Conservation (phyloP, 2,329 filamentous ascomycete genomes). For the Tolypocladium tropicale region DNA sequence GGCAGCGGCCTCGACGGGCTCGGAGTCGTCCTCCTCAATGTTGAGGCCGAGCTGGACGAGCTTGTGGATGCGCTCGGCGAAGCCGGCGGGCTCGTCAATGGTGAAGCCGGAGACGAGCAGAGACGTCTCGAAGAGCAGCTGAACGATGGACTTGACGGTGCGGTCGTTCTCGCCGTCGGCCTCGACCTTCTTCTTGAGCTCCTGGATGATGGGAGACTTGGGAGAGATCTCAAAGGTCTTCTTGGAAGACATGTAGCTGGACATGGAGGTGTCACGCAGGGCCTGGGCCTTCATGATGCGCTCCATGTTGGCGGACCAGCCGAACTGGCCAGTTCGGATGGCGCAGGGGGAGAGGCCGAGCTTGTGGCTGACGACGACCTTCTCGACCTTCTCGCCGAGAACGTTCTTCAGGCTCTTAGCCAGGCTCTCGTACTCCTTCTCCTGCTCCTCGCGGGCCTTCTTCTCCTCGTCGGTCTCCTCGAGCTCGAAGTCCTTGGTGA, state of each 20-base stretch:
- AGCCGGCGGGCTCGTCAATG: slow-evolving; percentile 96
- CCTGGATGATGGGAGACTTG: slow-evolving; percentile 94
- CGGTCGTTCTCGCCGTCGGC: slow-evolving; percentile 95
- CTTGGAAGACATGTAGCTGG: slow-evolving; percentile 99
- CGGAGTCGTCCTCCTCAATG: slow-evolving; percentile 83
- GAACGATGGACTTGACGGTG: slow-evolving; percentile 97
- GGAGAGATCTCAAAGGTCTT: slow-evolving; percentile 99
- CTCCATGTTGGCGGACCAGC: slow-evolving; percentile 99
- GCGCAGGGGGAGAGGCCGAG: slow-evolving; percentile 88
- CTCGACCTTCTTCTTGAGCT: slow-evolving; percentile 99
- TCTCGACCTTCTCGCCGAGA: slow-evolving; percentile 98
- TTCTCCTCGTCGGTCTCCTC: slow-evolving; percentile 99
- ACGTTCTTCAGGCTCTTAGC: slow-evolving; percentile 99
- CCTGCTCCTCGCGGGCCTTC: slow-evolving; percentile 84
- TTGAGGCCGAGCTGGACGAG: slow-evolving; percentile 95
- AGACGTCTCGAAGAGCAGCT: slow-evolving; percentile 97
- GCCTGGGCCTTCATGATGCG: slow-evolving; percentile 99
- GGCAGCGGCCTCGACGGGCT: slow-evolving; percentile 44
- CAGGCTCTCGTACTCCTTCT: slow-evolving; percentile 94
- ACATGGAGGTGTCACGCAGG: slow-evolving; percentile 99
- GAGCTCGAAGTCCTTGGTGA: slow-evolving; percentile 99
- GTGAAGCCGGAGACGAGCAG: slow-evolving; percentile 98
- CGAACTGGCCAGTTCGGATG: slow-evolving; percentile 98
- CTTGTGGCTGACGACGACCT: slow-evolving; percentile 99
- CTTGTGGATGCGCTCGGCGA: slow-evolving; percentile 99